Conservation (phyloP, 352 stramenopile species). For the Phytophthora colocasiae region DNA sequence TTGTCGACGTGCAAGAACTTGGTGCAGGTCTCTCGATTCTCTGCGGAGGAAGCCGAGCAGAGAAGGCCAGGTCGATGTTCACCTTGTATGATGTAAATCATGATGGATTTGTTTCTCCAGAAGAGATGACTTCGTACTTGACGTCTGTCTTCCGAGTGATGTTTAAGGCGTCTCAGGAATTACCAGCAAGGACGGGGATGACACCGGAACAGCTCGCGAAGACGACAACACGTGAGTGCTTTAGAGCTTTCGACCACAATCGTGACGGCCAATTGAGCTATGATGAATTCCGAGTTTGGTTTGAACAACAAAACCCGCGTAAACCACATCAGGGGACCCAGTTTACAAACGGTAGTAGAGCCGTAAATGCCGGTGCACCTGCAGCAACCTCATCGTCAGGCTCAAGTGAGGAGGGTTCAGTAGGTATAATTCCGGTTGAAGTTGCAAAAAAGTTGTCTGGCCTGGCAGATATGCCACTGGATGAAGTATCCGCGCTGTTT, state of each 20-base stretch:
- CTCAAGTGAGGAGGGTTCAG: constrained; percentile 21
- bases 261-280: constrained; percentile 79
- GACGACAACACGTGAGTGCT: constrained; percentile 83
- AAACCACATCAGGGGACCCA: constrained; percentile 10
- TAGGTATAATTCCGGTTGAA: constrained; percentile 60
- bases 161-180: constrained; percentile 80
- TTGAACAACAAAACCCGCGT: constrained; percentile 64
- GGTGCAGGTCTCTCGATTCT: constrained; percentile 88
- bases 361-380: constrained; percentile 3
- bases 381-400: constrained; percentile 25
- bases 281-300: constrained; percentile 82
- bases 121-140: constrained; percentile 88
- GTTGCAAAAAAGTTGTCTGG: constrained; percentile 78
- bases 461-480: constrained; percentile 63
- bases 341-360: constrained; percentile 24
- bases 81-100: constrained; percentile 87
- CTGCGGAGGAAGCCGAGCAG: constrained; percentile 73
- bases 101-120: constrained; percentile 79
- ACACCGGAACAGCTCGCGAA: constrained; percentile 67
- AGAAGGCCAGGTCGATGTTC: constrained; percentile 84
- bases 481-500: constrained; percentile 73
- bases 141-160: constrained; percentile 88
- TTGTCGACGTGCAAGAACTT: constrained; percentile 88
- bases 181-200: constrained; percentile 62
- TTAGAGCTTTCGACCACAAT: constrained; percentile 79